phyloP scores from a whole-genome alignment of 1,284 basidiomycete genomes.

The Cutaneotrichosporon arboriforme region DNA sequence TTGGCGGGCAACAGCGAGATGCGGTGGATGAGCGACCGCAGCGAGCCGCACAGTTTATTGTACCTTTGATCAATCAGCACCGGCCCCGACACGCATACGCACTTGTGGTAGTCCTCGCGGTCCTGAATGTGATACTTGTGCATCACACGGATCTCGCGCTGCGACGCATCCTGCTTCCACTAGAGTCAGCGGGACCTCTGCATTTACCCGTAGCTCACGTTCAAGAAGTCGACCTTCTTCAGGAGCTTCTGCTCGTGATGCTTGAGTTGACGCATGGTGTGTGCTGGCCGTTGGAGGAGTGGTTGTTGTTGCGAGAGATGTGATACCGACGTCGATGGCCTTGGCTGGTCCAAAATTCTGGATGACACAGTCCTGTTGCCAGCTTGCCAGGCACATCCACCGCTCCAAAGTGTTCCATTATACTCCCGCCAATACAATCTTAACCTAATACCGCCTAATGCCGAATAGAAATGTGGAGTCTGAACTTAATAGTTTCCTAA shows the following conservation, averaged over 20 bases:
- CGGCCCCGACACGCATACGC: slow-evolving; percentile 16
- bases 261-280: slow-evolving; percentile 77
- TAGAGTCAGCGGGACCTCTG: slow-evolving; percentile 38
- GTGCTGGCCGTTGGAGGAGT: not conserved
- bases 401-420: not conserved
- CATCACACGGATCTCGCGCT: slow-evolving; percentile 92
- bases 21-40: slow-evolving; percentile 80
- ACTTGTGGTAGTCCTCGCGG: slow-evolving; percentile 95
- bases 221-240: slow-evolving; percentile 91
- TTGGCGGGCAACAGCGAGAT: slow-evolving; percentile 80
- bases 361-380: not conserved
- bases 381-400: no score
- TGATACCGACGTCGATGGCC: not conserved
- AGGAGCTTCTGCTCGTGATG: slow-evolving; percentile 89
- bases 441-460: no score
- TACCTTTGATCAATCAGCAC: slow-evolving; percentile 58
- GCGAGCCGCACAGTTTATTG: slow-evolving; percentile 87
- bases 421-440: not conserved
- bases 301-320: not conserved
- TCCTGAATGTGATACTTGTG: slow-evolving; percentile 91
- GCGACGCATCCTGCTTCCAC: slow-evolving; percentile 95
- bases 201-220: slow-evolving; percentile 55
- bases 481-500: not conserved
- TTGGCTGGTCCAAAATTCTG: slow-evolving; percentile 1
- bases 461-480: not conserved